phyloP scores from a whole-genome alignment of 768 basidiomycete species.

The Trametes villosa region DNA sequence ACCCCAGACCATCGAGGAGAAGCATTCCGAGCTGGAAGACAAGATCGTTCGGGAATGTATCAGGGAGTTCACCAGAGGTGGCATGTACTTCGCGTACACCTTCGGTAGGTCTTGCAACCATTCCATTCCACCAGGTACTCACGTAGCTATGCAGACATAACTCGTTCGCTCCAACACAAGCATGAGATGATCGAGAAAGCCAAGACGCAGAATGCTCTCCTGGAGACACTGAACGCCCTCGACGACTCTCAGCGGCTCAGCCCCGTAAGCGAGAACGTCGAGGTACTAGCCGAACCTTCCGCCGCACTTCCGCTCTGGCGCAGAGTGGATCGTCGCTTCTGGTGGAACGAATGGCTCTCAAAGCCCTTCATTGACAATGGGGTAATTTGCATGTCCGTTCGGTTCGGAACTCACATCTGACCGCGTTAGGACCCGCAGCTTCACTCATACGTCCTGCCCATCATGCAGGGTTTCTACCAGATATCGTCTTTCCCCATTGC shows the following conservation, averaged over 20 bases:
- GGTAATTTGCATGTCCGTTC: constrained; percentile 47
- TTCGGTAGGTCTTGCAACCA: constrained; percentile 60
- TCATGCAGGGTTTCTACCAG: constrained; percentile 95
- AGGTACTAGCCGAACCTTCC: constrained; percentile 71
- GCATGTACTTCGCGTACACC: constrained; percentile 88
- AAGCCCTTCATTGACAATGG: constrained; percentile 88
- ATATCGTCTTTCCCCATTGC: constrained; percentile 68
- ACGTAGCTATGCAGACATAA: constrained; percentile 58
- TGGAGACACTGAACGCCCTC: constrained; percentile 63
- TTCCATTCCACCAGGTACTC: not conserved
- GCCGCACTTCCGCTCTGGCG: constrained; percentile 88
- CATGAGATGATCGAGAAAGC: constrained; percentile 64
- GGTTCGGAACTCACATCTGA: not conserved
- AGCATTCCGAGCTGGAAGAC: constrained; percentile 74
- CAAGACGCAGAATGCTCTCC: constrained; percentile 60
- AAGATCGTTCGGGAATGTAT: constrained; percentile 84
- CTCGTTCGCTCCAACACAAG: constrained; percentile 82
- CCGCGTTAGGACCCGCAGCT: constrained; percentile 47
- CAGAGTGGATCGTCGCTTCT: constrained; percentile 86
- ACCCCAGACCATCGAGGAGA: constrained; percentile 66
- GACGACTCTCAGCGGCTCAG: constrained; percentile 33
- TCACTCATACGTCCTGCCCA: constrained; percentile 84
- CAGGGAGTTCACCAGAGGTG: constrained; percentile 77
- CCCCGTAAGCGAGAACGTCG: constrained; percentile 43
- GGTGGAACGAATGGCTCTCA: constrained; percentile 94